phyloP scores from a whole-genome alignment of 495 filamentous ascomycete species.

The Aspergillus nanangensis region DNA sequence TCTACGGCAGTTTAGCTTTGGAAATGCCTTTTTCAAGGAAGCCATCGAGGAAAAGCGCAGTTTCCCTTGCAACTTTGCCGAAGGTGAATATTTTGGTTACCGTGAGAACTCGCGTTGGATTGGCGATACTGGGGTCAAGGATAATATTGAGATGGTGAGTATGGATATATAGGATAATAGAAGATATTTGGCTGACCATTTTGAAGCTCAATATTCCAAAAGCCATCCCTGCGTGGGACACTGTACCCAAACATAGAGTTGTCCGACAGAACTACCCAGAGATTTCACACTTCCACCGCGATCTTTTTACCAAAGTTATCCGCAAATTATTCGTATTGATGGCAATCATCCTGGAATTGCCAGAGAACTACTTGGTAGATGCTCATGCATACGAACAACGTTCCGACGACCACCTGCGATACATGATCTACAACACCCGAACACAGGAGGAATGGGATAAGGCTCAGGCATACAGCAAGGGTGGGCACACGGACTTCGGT shows the following conservation, averaged over 20 bases:
- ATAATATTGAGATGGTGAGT: slow-evolving; percentile 41
- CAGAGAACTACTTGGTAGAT: slow-evolving; percentile 45
- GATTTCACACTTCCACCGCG: slow-evolving; percentile 19
- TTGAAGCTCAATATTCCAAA: slow-evolving; percentile 50
- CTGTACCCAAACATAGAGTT: slow-evolving; percentile 21
- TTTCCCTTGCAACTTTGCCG: slow-evolving; percentile 37
- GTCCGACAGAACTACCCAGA: slow-evolving; percentile 18
- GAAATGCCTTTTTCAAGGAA: slow-evolving; percentile 36
- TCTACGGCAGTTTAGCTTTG: slow-evolving; percentile 34
- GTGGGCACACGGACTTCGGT: slow-evolving; percentile 54
- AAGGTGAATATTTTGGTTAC: slow-evolving; percentile 44
- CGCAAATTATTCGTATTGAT: slow-evolving; percentile 29
- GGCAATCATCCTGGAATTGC: slow-evolving; percentile 48
- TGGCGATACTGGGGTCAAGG: slow-evolving; percentile 39
- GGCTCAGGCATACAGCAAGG: slow-evolving; percentile 33
- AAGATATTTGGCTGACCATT: too few relatives aligned
- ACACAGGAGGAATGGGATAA: slow-evolving; percentile 41
- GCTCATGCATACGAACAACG: slow-evolving; percentile 44
- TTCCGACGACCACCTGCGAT: slow-evolving; percentile 47
- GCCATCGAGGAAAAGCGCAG: slow-evolving; percentile 27
- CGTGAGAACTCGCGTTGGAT: slow-evolving; percentile 40
- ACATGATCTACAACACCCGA: slow-evolving; percentile 52
- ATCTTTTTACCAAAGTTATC: slow-evolving; percentile 17
- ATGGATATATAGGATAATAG: too few relatives aligned
- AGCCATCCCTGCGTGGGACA: slow-evolving; percentile 35